A percentile compares a stretch with the other conserved stretches of the same genome.
Evolutionary conservation across 2,329 filamentous ascomycete genomes (phyloP).

Genomic region (Colletotrichum scovillei): DNA sequence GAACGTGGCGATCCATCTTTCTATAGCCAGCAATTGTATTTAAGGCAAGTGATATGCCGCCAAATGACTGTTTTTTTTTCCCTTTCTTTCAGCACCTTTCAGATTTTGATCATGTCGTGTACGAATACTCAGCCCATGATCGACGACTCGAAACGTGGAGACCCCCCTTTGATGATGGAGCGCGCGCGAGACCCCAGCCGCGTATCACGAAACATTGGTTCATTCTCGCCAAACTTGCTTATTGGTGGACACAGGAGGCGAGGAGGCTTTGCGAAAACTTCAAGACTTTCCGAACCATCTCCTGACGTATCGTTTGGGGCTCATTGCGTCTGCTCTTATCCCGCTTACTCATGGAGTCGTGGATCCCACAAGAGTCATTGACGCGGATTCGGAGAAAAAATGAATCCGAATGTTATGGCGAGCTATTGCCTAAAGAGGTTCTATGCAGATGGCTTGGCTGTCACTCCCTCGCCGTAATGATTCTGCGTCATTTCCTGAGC

Average conservation of each 20-base stretch:
- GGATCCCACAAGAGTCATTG: too few relatives aligned
- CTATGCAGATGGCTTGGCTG: not conserved
- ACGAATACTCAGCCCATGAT: not conserved
- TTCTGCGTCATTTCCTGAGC: too few relatives aligned
- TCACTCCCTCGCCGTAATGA: not conserved
- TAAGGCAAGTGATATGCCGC: not conserved
- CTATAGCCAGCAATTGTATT: not conserved
- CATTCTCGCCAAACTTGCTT: not conserved
- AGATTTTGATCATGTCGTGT: not conserved
- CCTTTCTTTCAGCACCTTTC: not conserved
- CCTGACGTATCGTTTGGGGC: not conserved
- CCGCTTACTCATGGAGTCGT: too few relatives aligned
- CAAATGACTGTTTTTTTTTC: not conserved
- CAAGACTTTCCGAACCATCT: not conserved
- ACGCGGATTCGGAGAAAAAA: not conserved
- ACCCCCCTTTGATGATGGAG: not conserved
- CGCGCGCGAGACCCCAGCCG: not conserved
- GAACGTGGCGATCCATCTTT: not conserved
- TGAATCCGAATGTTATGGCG: not conserved
- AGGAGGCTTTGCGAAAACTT: not conserved
- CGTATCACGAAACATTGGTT: slow-evolving; percentile 13
- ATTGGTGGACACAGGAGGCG: not conserved
- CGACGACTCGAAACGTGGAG: slow-evolving; percentile 10
- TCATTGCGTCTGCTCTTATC: not conserved
- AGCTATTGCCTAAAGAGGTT: not conserved